A percentile compares a stretch with the other conserved stretches of the same genome.
Evolutionary conservation across 495 filamentous ascomycete genomes (phyloP).

Genomic region (Pyronema omphalodes): DNA sequence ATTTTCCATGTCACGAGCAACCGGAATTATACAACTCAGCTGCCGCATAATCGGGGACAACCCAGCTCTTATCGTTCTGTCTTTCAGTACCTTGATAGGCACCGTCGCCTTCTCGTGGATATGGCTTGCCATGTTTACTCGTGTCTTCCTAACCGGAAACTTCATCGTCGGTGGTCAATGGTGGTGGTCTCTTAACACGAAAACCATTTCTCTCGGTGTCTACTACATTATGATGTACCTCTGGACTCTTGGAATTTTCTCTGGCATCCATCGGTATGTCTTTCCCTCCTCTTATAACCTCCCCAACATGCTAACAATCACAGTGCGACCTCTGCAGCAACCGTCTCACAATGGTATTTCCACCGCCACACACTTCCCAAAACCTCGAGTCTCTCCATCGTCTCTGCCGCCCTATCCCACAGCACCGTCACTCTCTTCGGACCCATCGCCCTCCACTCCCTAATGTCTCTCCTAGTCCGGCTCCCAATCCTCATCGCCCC

Average conservation of each 20-base stretch:
- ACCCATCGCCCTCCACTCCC: conserved; percentile 69
- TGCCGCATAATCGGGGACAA: conserved; percentile 71
- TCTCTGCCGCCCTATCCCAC: conserved; percentile 64
- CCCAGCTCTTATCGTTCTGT: conserved; percentile 62
- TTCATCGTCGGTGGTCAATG: conserved; percentile 12
- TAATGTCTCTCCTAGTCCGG: conserved; percentile 61
- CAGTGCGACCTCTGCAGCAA: conserved; percentile 74
- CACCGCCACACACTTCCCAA: conserved; percentile 69
- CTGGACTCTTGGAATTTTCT: conserved; percentile 75
- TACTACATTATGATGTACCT: conserved; percentile 88
- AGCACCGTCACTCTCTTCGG: conserved; percentile 75
- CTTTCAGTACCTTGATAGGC: conserved; percentile 53
- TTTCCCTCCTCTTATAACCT: not conserved
- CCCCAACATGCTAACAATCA: conserved; percentile 1
- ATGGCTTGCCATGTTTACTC: conserved; percentile 93
- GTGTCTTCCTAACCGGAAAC: conserved; percentile 63
- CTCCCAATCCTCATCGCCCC: conserved; percentile 76
- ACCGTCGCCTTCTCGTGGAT: conserved; percentile 83
- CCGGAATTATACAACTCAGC: conserved; percentile 69
- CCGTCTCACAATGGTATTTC: conserved; percentile 97
- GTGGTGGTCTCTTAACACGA: conserved; percentile 34
- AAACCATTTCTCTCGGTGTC: conserved; percentile 77
- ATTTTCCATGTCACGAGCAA: conserved; percentile 57
- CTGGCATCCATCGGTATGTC: conserved; percentile 50
- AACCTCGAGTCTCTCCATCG: conserved; percentile 55